Conservation (phyloP, 768 basidiomycete species). For the Phlegmacium glaucopus region DNA sequence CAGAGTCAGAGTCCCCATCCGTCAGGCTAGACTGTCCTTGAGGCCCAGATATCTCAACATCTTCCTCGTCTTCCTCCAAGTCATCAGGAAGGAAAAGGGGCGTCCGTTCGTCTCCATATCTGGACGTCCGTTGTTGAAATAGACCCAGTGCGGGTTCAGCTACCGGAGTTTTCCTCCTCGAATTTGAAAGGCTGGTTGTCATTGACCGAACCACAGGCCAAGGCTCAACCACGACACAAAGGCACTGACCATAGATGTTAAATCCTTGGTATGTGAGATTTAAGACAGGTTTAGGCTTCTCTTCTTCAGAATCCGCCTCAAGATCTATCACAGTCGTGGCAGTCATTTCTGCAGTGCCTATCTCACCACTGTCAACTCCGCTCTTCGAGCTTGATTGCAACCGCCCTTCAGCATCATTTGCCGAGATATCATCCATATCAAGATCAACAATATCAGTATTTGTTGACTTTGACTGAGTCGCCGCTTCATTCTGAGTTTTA, state of each 20-base stretch:
- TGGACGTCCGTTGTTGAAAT: background rate
- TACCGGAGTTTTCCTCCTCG: background rate
- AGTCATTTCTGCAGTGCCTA: no score
- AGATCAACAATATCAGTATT: no score
- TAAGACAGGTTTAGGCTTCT: constrained; percentile 71
- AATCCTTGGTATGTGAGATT: constrained; percentile 70
- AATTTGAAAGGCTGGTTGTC: constrained; percentile 6
- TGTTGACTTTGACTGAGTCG: background rate
- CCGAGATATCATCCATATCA: no score
- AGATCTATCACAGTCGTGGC: constrained; percentile 22
- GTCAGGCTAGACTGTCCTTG: constrained; percentile 24
- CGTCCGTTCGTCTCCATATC: constrained; percentile 34
- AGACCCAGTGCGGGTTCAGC: background rate
- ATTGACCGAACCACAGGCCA: constrained; percentile 52
- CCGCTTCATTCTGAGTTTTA: constrained; percentile 10
- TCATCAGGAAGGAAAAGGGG: constrained; percentile 75
- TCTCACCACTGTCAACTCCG: no score
- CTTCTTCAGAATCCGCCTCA: constrained; percentile 59
- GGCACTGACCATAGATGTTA: constrained; percentile 64
- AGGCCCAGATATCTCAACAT: constrained; percentile 16
- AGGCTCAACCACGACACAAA: constrained; percentile 83
- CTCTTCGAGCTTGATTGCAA: no score
- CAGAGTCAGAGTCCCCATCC: constrained; percentile 15
- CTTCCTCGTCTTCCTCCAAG: constrained; percentile 31
- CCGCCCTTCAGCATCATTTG: no score